Conservation (phyloP, 192 early-diverging fungal genomes). For the Coemansia interrupta region DNA sequence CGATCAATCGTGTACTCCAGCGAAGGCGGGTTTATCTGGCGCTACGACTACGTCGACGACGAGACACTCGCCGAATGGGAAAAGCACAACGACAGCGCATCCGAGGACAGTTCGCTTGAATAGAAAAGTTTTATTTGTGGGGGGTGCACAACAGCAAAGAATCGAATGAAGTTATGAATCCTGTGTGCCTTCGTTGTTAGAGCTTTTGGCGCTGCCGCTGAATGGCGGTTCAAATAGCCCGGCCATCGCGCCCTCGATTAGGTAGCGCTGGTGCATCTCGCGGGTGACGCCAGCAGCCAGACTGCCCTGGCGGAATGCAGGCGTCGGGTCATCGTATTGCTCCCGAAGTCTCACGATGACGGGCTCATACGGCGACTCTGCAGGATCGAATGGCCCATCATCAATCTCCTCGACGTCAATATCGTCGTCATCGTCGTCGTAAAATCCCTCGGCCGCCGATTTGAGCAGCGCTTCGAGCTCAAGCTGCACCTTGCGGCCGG, state of each 20-base stretch:
- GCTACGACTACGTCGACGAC: constrained; percentile 77
- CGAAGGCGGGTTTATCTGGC: constrained; percentile 77
- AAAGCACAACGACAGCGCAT: constrained; percentile 30
- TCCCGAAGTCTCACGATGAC: constrained; percentile 23
- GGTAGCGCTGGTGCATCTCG: constrained; percentile 48
- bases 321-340: constrained; percentile 39
- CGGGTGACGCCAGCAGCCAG: constrained; percentile 49
- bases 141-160: not conserved
- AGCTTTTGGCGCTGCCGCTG: not conserved
- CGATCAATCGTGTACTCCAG: constrained; percentile 69
- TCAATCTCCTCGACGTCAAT: constrained; percentile 22
- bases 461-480: constrained; percentile 34
- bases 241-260: constrained; percentile 46
- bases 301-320: constrained; percentile 32
- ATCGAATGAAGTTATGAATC: not conserved
- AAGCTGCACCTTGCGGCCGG: constrained; percentile 22
- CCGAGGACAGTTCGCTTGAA: constrained; percentile 22
- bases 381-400: constrained; percentile 32
- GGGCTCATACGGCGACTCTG: constrained; percentile 46
- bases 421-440: constrained; percentile 22
- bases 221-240: constrained; percentile 41
- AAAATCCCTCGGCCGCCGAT: constrained; percentile 21
- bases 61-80: constrained; percentile 72
- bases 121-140: not conserved
- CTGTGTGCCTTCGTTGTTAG: not conserved